Evolutionary conservation across 2,329 filamentous ascomycete species (phyloP), one percentile per base, ranked within the genome.

Genomic region (Xylaria sp.): DNA sequence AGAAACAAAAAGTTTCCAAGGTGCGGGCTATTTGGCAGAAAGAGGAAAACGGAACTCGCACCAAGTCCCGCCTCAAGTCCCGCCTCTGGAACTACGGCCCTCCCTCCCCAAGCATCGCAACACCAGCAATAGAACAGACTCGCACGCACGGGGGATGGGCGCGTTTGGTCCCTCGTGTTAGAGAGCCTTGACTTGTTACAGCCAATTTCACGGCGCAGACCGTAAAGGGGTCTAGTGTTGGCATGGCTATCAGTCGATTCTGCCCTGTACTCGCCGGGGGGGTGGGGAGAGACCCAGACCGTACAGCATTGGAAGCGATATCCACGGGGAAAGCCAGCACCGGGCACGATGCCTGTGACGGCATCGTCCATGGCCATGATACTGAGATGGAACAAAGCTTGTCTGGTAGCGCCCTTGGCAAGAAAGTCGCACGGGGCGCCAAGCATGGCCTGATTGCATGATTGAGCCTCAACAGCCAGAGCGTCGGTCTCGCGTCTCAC

Each of bases 1-100:
- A 57, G 60, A 63, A 64, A 69, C 64, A 60, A 66, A 21, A 44
- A 55, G 62, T 56, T 66, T 61, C 5, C 63, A 58, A 54, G 58
- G 61, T 40, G 31, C 41, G 31, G 43, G n/a, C 51, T 55, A 56
- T 60, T 52, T 60, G 52, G 52, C 46, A 19, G 27, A 35, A 19
- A 17, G 17, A 23, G 31, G 54, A 58, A 69, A 59, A 62, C 58
- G 43, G 55, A 59, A 54, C 60, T 63, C 54, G 27, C 29, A n/a
- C 55, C 57, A 46, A 47, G n/a, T n/a, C n/a, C n/a, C n/a, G n/a
- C n/a, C n/a, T n/a, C 13, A 47, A 17, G 27, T 43, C 43, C 43
- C 21, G 13, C 33, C 10, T 17, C 46, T 51, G 46, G 54, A 33
- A 46, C 52, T 38, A 29, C 19, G 13, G 31, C 38, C 56, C 55